Evolutionary conservation across 1,284 basidiomycete species (phyloP).

Genomic region (Paramarasmius palmivorus): DNA sequence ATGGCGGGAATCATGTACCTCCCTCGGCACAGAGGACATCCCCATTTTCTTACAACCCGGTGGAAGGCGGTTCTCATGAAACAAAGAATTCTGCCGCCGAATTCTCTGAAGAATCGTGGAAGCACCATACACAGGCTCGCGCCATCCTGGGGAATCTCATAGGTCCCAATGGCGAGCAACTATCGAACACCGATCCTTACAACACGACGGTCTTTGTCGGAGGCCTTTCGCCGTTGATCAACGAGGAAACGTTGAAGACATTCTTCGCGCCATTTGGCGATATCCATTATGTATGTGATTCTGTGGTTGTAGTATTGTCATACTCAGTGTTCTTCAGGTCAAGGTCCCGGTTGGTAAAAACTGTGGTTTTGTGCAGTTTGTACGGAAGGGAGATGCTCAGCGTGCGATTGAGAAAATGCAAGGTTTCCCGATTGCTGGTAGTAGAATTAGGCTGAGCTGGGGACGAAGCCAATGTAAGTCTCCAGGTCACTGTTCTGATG

Average conservation of each 20-base stretch:
- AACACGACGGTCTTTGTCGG: constrained; percentile 94
- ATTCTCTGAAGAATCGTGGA: constrained; percentile 76
- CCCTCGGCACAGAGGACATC: too few species aligned
- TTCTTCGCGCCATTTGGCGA: constrained; percentile 91
- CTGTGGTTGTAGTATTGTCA: constrained; percentile 1
- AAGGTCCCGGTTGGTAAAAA: constrained; percentile 96
- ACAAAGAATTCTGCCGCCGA: constrained; percentile 60
- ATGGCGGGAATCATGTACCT: constrained; percentile 12
- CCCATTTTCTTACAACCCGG: too few species aligned
- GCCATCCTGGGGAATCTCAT: constrained; percentile 79
- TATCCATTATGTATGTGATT: constrained; percentile 77
- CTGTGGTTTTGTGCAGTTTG: constrained; percentile 95
- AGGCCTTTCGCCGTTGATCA: constrained; percentile 81
- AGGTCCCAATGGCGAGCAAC: constrained; percentile 80
- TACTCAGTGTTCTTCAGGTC: constrained; percentile 52
- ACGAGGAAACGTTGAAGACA: constrained; percentile 83
- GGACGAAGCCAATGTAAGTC: constrained; percentile 85
- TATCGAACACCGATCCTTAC: constrained; percentile 84
- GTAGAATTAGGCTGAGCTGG: constrained; percentile 90
- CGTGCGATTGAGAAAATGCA: constrained; percentile 95
- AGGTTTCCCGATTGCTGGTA: constrained; percentile 90
- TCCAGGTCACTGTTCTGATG: too few species aligned
- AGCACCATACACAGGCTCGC: constrained; percentile 77
- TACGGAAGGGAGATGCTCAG: constrained; percentile 89
- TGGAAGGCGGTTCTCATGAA: constrained; percentile 17